Evolutionary conservation across 768 basidiomycete species (phyloP).

Genomic region (Suillus fuscotomentosus): DNA sequence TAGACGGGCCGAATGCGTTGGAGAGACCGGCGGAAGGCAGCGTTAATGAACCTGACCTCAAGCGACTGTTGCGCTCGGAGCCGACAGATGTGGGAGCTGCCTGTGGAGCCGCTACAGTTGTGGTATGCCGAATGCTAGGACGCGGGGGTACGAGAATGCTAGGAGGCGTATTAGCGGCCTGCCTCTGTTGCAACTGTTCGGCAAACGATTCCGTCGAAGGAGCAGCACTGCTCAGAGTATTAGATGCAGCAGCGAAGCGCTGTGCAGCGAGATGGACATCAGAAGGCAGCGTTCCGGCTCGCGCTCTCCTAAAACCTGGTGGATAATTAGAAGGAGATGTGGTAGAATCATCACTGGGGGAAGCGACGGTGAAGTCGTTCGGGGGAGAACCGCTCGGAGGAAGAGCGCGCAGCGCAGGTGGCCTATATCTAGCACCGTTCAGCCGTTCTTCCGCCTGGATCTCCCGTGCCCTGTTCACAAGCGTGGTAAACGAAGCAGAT

Average conservation of each 20-base stretch:
- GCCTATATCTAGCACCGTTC: constrained; percentile 64
- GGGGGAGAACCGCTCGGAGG: constrained; percentile 71
- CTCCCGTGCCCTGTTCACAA: constrained; percentile 68
- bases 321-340: constrained; percentile 77
- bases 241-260: constrained; percentile 70
- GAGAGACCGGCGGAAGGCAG: constrained; percentile 73
- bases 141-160: constrained; percentile 49
- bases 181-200: constrained; percentile 42
- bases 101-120: constrained; percentile 54
- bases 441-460: constrained; percentile 76
- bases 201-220: constrained; percentile 49
- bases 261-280: constrained; percentile 89
- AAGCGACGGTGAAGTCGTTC: constrained; percentile 59
- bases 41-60: constrained; percentile 91
- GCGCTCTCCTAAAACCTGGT: constrained; percentile 87
- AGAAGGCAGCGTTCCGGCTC: constrained; percentile 97
- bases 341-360: constrained; percentile 54
- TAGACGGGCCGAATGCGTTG: constrained; percentile 83
- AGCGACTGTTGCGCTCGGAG: constrained; percentile 73
- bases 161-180: constrained; percentile 37
- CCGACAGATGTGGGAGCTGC: constrained; percentile 30
- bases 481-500: constrained; percentile 15
- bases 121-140: constrained; percentile 71
- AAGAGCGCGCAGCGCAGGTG: constrained; percentile 72
- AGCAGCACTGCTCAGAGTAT: constrained; percentile 49